A percentile compares a stretch with the other conserved stretches of the same genome.
These are phyloP conservation scores for Coemansia sp. DNA, from an alignment of 192 early-diverging fungal genomes.

Conservation along the genomic window DNA sequence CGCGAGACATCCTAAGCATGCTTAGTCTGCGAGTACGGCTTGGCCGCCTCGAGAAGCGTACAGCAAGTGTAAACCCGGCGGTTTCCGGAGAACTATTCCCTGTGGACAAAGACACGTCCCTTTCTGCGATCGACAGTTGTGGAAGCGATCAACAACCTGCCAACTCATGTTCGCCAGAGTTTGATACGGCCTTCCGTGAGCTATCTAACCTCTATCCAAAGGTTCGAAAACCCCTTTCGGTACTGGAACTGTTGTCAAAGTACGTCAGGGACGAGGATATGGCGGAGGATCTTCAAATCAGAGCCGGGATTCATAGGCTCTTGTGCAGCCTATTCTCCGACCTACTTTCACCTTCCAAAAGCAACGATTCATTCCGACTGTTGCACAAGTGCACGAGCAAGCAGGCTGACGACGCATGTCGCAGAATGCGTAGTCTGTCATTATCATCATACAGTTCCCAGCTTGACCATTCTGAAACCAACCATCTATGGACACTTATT, in stretches of 20 bases:
- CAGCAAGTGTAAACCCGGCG: background rate
- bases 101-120: background rate
- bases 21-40: slow-evolving; percentile 29
- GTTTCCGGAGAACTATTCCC: background rate
- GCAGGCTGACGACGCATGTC: background rate
- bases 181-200: slow-evolving; percentile 16
- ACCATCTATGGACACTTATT: slow-evolving; percentile 33
- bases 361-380: background rate
- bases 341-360: slow-evolving; percentile 9
- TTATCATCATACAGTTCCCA: background rate
- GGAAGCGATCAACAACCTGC: background rate
- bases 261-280: slow-evolving; percentile 20
- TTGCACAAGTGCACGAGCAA: background rate
- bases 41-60: slow-evolving; percentile 23
- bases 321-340: slow-evolving; percentile 28
- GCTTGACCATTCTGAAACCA: background rate
- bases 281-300: slow-evolving; percentile 19
- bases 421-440: background rate
- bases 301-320: slow-evolving; percentile 26
- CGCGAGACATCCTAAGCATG: slow-evolving; percentile 20
- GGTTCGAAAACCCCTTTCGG: slow-evolving; percentile 12
- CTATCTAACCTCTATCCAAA: slow-evolving; percentile 22
- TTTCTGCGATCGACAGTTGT: background rate
- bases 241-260: slow-evolving; percentile 26
- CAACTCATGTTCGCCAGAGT: background rate